Evolutionary conservation across 768 basidiomycete genomes (phyloP), one percentile per base, ranked within the genome.

Genomic region (Phanerochaete sordida): DNA sequence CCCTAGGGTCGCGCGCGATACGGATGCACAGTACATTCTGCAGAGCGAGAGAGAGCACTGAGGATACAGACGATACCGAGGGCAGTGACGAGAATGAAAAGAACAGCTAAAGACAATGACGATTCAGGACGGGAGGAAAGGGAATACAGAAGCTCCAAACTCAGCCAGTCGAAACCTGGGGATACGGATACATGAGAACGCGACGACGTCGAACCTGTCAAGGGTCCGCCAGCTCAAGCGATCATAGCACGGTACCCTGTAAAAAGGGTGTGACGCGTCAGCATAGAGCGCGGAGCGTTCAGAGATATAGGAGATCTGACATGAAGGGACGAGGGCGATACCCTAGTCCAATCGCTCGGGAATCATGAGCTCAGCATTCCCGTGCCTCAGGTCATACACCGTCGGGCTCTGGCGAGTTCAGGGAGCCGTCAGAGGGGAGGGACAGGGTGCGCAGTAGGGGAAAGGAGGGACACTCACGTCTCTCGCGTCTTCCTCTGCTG

Each of bases 401-500:
- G 57, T 58, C 21, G 28, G 45, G 46, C 57, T 58, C 57, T 58
- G 33, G 23, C 8, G n/a, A 28, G 37, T 23, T 24, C 28, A 8
- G 47, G 16, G 30, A 13, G 33, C 50, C 24, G 37, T 59, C 24
- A 59, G 52, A 53, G 19, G 31, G 39, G 21, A 52, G 39, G 50
- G 26, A 27, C 8, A 46, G 26, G 44, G 51, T 28, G 26, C 35
- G 28, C 2, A 2, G 37, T 11, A 37, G 21, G 4, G 31, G 19
- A 58, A 30, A 21, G 24, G 15, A 13, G 26, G 35, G 35, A 48
- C 11, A 62, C 61, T 58, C 43, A 62, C 61, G 26, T 57, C 55
- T 62, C 61, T 30, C 6, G 61, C 61, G 35, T 62, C 61, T 39
- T 56, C 61, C 51, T 62, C 61, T 15, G 61, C 61, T 21, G 61